Evolutionary conservation across 108 stramenopile species (phyloP).

Genomic region (Tribonema minus): DNA sequence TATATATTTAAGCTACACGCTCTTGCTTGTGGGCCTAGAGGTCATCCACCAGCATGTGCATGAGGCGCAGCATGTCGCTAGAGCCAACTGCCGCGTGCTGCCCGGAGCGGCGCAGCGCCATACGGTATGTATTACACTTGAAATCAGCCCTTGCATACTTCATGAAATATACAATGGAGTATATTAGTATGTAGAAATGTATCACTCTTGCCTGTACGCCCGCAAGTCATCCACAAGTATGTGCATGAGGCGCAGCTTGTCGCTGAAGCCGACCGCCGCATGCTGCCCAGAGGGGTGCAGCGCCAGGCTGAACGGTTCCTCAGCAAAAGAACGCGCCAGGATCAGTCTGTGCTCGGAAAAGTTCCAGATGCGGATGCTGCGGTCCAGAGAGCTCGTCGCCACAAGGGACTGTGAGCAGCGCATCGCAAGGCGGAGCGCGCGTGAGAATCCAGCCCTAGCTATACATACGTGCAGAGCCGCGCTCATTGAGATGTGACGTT

Average conservation of each 20-base stretch:
- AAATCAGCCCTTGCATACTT: constrained; percentile 50
- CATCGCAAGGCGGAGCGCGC: too few relatives aligned
- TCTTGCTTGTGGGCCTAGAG: constrained; percentile 45
- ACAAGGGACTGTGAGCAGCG: too few relatives aligned
- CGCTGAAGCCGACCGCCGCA: constrained; percentile 55
- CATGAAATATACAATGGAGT: constrained; percentile 58
- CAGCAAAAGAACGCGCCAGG: constrained; percentile 42
- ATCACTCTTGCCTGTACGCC: too few relatives aligned
- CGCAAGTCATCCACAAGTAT: constrained; percentile 62
- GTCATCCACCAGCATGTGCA: constrained; percentile 62
- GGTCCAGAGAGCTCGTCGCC: constrained; percentile 52
- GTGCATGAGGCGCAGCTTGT: constrained; percentile 59
- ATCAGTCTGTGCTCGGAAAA: constrained; percentile 55
- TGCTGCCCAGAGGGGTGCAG: constrained; percentile 63
- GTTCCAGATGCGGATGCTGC: constrained; percentile 58
- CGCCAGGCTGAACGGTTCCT: constrained; percentile 48
- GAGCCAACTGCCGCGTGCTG: constrained; percentile 58
- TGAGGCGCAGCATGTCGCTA: constrained; percentile 57
- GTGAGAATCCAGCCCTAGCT: too few relatives aligned
- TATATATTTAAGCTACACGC: too few relatives aligned
- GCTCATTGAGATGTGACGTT: too few relatives aligned
- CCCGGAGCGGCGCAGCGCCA: constrained; percentile 59
- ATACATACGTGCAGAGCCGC: too few relatives aligned
- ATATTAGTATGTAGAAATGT: too few relatives aligned
- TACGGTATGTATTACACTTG: constrained; percentile 40